phyloP scores from a whole-genome alignment of 31 red algal species.

The Pterothamnion heteromorphum region DNA sequence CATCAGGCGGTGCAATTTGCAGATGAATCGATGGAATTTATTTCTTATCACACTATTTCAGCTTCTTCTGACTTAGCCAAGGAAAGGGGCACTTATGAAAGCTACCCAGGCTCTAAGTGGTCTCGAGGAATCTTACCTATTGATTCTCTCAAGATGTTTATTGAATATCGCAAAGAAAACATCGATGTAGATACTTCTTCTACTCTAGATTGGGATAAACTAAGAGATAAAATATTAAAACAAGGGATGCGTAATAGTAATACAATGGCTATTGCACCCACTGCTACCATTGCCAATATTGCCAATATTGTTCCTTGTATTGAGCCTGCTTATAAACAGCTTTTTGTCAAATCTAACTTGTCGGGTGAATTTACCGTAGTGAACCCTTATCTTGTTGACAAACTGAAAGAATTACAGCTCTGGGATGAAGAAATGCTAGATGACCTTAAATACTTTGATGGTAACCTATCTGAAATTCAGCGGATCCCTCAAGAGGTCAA shows the following conservation, averaged over 20 bases:
- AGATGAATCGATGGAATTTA: constrained; percentile 80
- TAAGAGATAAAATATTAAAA: constrained; percentile 62
- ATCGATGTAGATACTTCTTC: constrained; percentile 62
- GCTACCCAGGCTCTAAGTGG: constrained; percentile 77
- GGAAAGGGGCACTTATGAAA: constrained; percentile 70
- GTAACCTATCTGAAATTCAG: constrained; percentile 74
- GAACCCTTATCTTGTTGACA: constrained; percentile 89
- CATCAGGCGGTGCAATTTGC: constrained; percentile 77
- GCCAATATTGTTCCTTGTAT: constrained; percentile 94
- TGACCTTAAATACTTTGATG: constrained; percentile 79
- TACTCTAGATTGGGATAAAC: constrained; percentile 64
- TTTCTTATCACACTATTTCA: constrained; percentile 77
- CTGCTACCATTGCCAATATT: constrained; percentile 91
- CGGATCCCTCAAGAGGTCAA: constrained; percentile 77
- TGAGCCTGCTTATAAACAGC: constrained; percentile 86
- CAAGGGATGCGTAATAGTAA: constrained; percentile 85
- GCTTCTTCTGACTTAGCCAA: constrained; percentile 72
- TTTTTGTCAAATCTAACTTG: constrained; percentile 83
- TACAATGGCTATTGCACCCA: constrained; percentile 91
- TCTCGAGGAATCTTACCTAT: constrained; percentile 85
- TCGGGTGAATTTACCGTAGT: constrained; percentile 92
- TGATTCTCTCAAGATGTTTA: constrained; percentile 40
- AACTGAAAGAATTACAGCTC: constrained; percentile 79
- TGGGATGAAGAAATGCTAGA: constrained; percentile 88
- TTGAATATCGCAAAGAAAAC: constrained; percentile 57